phyloP scores from a whole-genome alignment of 768 basidiomycete genomes.

The Neoboletus magnificus region DNA sequence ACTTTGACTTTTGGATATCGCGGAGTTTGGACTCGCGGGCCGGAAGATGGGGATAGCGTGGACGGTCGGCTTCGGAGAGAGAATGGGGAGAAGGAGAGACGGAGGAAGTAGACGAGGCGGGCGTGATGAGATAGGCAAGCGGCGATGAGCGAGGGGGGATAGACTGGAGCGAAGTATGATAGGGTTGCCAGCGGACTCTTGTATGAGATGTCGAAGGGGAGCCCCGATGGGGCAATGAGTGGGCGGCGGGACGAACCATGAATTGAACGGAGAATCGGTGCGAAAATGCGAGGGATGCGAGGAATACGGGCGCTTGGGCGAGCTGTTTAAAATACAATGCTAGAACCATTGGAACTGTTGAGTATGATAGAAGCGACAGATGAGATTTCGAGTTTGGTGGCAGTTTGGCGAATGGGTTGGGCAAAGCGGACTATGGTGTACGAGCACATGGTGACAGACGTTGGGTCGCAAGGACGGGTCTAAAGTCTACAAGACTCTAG shows the following conservation, averaged over 20 bases:
- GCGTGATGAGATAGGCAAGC: slow-evolving; percentile 52
- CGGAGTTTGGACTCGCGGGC: slow-evolving; percentile 36
- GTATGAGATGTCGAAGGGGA: slow-evolving; percentile 60
- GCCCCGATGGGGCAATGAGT: slow-evolving; percentile 66
- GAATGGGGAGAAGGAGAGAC: slow-evolving; percentile 39
- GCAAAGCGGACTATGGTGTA: slow-evolving; percentile 26
- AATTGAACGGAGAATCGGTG: slow-evolving; percentile 3
- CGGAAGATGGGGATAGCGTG: slow-evolving; percentile 32
- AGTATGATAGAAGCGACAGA: slow-evolving; percentile 15
- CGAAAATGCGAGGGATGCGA: slow-evolving; percentile 1
- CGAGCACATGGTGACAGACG: slow-evolving; percentile 40
- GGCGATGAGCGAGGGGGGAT: slow-evolving; percentile 35
- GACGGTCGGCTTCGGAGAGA: slow-evolving; percentile 36
- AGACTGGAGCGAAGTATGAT: slow-evolving; percentile 45
- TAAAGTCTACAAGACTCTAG: slow-evolving; percentile 43
- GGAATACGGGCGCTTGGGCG: slow-evolving; percentile 13
- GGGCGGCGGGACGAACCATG: slow-evolving; percentile 39
- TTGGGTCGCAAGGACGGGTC: slow-evolving; percentile 25
- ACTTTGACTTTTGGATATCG: slow-evolving; percentile 57
- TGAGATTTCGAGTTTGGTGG: slow-evolving; percentile 13
- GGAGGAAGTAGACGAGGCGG: slow-evolving; percentile 51
- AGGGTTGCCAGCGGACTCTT: slow-evolving; percentile 80
- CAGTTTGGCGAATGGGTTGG: slow-evolving; percentile 17
- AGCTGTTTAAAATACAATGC: slow-evolving; percentile 37
- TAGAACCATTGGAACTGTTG: slow-evolving; percentile 32